Conservation (phyloP, 495 filamentous ascomycete species). For the Talaromyces liani region DNA sequence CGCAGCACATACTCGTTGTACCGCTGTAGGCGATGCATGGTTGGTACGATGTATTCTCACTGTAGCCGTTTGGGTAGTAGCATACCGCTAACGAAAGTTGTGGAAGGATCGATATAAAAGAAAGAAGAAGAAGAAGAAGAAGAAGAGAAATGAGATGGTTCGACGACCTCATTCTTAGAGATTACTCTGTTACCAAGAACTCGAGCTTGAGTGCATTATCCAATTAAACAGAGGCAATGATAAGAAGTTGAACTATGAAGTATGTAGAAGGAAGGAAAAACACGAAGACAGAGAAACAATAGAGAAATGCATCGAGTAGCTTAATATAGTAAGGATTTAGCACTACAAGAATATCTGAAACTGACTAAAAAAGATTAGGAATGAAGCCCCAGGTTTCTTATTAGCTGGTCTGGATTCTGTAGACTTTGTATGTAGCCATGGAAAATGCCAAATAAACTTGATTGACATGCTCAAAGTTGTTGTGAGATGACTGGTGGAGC, state of each 20-base stretch:
- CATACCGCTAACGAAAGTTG: neutral
- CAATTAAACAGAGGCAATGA: neutral
- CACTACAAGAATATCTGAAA: too few species aligned
- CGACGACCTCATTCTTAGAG: neutral
- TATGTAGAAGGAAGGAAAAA: neutral
- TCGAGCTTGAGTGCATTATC: neutral
- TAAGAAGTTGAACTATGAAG: neutral
- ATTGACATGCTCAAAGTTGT: neutral
- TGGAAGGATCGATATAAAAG: neutral
- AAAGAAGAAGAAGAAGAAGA: neutral
- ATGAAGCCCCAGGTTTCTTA: too few species aligned
- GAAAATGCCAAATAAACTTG: neutral
- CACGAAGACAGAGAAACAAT: too few species aligned
- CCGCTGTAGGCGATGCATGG: constrained; percentile 8
- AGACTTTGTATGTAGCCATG: neutral
- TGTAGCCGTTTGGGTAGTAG: neutral
- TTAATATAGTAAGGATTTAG: too few species aligned
- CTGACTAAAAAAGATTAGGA: too few species aligned
- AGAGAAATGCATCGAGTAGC: neutral
- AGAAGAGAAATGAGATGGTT: neutral
- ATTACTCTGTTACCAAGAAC: neutral
- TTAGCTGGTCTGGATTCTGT: too few species aligned
- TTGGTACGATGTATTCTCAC: neutral
- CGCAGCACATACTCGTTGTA: constrained; percentile 12
- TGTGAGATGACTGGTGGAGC: neutral